Percentiles rank a stretch among this genome's conserved stretches.
Evolutionary conservation across 75 land plant species (phyloP).

Genomic region (Picea glauca): DNA sequence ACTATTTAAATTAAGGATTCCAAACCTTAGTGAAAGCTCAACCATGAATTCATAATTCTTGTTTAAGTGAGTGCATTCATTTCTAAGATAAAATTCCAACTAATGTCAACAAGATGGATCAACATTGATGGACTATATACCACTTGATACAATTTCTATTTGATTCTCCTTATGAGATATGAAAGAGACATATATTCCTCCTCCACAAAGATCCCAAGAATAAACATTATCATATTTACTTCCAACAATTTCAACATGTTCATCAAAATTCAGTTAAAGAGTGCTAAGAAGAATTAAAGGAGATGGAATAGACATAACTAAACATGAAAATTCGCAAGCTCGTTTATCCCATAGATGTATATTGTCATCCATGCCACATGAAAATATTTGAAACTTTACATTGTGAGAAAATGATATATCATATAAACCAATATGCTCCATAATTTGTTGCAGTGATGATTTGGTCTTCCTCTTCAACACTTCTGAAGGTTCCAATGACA

Average conservation of each 20-base stretch:
- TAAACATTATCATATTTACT: too few relatives aligned
- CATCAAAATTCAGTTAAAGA: slow-evolving; percentile 39
- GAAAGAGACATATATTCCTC: neutral
- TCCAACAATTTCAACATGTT: slow-evolving; percentile 24
- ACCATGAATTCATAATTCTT: too few relatives aligned
- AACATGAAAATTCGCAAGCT: slow-evolving; percentile 30
- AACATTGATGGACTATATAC: slow-evolving; percentile 58
- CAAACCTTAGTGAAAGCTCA: slow-evolving; percentile 13
- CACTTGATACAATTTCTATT: slow-evolving; percentile 43
- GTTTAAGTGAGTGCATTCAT: slow-evolving; percentile 39
- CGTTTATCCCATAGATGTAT: slow-evolving; percentile 73
- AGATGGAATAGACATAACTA: slow-evolving; percentile 37
- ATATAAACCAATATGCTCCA: slow-evolving; percentile 32
- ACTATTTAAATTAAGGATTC: slow-evolving; percentile 14
- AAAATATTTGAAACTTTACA: slow-evolving; percentile 54
- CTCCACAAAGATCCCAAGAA: neutral
- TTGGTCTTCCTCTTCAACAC: slow-evolving; percentile 27
- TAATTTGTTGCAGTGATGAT: slow-evolving; percentile 8
- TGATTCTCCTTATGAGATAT: slow-evolving; percentile 48
- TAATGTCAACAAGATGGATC: slow-evolving; percentile 70
- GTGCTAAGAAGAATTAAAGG: slow-evolving; percentile 38
- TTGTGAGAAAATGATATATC: slow-evolving; percentile 36
- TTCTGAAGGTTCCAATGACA: slow-evolving; percentile 52
- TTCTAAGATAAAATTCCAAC: slow-evolving; percentile 77
- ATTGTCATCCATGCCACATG: slow-evolving; percentile 44